phyloP scores from a whole-genome alignment of 805 yeast species.

The Lipomyces chichibuensis region DNA sequence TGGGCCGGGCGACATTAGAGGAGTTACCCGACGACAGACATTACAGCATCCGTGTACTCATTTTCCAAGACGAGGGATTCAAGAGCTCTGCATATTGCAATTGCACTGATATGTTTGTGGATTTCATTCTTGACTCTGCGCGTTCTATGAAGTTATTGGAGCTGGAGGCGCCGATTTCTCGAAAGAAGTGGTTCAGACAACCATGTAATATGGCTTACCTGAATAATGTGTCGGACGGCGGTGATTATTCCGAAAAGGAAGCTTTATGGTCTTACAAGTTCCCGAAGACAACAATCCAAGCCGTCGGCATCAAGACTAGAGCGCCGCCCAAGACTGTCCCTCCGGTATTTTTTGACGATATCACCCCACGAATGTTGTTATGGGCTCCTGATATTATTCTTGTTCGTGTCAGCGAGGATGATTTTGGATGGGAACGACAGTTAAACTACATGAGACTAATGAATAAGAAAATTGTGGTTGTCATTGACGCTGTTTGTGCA shows the following conservation, averaged over 20 bases:
- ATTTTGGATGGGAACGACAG: slow-evolving; percentile 4
- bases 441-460: background rate
- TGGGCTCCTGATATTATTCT: slow-evolving; percentile 7
- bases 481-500: slow-evolving; percentile 1
- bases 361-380: background rate
- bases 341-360: background rate
- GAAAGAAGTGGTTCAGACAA: background rate
- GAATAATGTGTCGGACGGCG: background rate
- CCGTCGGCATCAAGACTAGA: slow-evolving; percentile 3
- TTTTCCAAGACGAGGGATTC: background rate
- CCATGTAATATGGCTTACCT: slow-evolving; percentile 2
- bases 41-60: background rate
- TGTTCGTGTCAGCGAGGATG: background rate
- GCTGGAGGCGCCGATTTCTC: background rate
- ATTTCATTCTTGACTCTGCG: background rate
- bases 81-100: background rate
- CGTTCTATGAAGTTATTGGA: background rate
- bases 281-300: slow-evolving; percentile 4
- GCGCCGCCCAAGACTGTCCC: background rate
- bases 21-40: background rate
- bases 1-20: background rate
- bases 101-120: background rate
- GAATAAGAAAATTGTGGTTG: background rate
- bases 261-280: slow-evolving; percentile 6
- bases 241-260: background rate